Evolutionary conservation across 345 rosid genomes (phyloP).

Genomic region (Populus tremula): DNA sequence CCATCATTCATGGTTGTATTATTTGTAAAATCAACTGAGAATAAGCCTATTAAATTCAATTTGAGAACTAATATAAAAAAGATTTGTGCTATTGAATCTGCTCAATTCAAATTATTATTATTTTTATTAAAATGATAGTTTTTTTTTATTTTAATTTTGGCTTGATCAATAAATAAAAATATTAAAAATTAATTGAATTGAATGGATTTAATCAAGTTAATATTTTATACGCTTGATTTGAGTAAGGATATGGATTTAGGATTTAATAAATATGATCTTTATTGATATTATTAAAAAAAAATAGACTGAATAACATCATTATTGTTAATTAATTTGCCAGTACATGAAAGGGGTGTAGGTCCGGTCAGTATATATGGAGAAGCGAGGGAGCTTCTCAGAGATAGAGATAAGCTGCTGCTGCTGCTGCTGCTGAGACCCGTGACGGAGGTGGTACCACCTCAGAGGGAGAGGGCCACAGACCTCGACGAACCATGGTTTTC

Average conservation of each 20-base stretch:
- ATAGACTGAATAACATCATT: not conserved
- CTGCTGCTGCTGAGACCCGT: not conserved
- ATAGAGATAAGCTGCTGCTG: conserved; percentile 3
- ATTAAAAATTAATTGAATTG: too few relatives aligned
- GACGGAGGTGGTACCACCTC: not conserved
- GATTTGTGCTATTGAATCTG: too few relatives aligned
- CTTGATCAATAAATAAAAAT: too few relatives aligned
- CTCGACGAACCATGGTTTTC: not conserved
- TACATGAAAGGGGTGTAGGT: not conserved
- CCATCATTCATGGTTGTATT: not conserved
- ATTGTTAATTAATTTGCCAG: not conserved
- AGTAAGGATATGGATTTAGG: too few relatives aligned
- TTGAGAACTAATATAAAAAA: too few relatives aligned
- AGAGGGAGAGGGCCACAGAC: not conserved
- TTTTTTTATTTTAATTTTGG: too few relatives aligned
- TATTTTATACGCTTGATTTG: too few relatives aligned
- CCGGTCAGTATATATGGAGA: conserved; percentile 6
- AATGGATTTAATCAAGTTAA: too few relatives aligned
- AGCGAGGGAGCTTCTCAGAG: not conserved
- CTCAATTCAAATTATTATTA: too few relatives aligned
- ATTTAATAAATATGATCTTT: too few relatives aligned
- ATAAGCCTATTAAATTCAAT: too few relatives aligned
- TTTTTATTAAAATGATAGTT: too few relatives aligned
- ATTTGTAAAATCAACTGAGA: not conserved
- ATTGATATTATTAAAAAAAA: not conserved